These are phyloP conservation scores for Amanita thiersii DNA, from an alignment of 768 basidiomycete genomes.

Conservation along the genomic window DNA sequence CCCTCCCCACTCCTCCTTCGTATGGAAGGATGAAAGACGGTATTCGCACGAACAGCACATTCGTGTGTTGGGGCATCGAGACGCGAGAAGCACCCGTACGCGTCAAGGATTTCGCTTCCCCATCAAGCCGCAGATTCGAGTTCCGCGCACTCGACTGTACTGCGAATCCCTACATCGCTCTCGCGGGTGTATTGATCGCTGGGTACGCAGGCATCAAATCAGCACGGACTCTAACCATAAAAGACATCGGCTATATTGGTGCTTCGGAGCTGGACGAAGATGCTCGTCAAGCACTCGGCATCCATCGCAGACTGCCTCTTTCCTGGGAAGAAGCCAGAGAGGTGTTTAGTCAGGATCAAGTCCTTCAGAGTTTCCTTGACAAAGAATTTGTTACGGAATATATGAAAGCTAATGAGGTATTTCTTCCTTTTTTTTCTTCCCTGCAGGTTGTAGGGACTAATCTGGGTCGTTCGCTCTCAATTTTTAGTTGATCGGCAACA, in stretches of 20 bases:
- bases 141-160: conserved; percentile 54
- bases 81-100: conserved; percentile 62
- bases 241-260: conserved; percentile 20
- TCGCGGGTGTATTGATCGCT: conserved; percentile 47
- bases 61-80: conserved; percentile 58
- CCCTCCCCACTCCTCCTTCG: conserved; percentile 49
- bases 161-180: conserved; percentile 49
- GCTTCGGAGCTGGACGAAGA: conserved; percentile 36
- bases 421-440: too few species aligned
- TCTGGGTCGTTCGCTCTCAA: too few species aligned
- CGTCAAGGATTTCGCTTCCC: conserved; percentile 38
- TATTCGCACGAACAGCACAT: conserved; percentile 66
- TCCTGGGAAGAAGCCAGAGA: conserved; percentile 38
- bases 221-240: conserved; percentile 23
- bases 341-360: conserved; percentile 25
- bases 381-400: conserved; percentile 36
- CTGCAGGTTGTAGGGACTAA: too few species aligned
- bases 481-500: too few species aligned
- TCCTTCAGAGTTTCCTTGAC: conserved; percentile 34
- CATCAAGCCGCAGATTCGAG: conserved; percentile 52
- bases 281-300: conserved; percentile 35
- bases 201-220: conserved; percentile 43
- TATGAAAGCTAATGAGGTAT: conserved; percentile 45
- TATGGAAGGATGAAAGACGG: conserved; percentile 59
- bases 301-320: conserved; percentile 41